Base-by-base conservation (phyloP, 352 stramenopile genomes). In the Pythium monospermum region DNA sequence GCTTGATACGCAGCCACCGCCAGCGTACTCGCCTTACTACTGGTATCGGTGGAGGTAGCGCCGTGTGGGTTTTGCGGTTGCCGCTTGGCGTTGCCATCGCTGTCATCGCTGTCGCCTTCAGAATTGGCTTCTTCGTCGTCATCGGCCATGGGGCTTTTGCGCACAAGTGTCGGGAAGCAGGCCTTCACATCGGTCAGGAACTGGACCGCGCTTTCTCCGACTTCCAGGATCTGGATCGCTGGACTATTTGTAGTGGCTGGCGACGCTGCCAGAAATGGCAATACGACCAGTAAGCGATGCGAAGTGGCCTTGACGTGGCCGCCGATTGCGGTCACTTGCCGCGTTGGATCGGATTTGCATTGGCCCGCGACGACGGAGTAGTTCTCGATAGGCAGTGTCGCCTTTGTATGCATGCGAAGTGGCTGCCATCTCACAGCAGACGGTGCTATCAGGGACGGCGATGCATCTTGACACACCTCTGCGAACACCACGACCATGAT, bases 151-250 rank as follows among this genome's bases (percentile, higher is more conserved):
- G 66, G 72, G 45, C 69, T 85, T 40, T 57, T 61, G 25, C 71
- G 69, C 56, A 88, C 71, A 15, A 91, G 54, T 28, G 63, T 84
- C 3, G 80, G 80, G 53, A 91, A 91, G 42, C 76, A 88, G 16
- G 64, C 62, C 42, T 67, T 63, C 28, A 85, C 62, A 28, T 78
- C 71, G 21, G 71, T 65, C 6, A 80, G 49, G 21, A 91, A 76
- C 4, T 71, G 60, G 23, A 70, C 71, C 1, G 76, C 75, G 31
- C 66, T 44, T 52, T 87, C 76, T 22, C 80, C 80, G 18, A 81
- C 63, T 40, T 87, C 76, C 18, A 91, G 45, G 22, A 69, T 62
- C 47, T 71, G 50, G 13, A 71, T 66, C 23, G 51, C 36, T 0
- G 49, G 42, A 1, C 31, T 15, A 38, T 3, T 25, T 1, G 42